A percentile compares a stretch with the other conserved stretches of the same genome.
Conservation (phyloP, 2,329 filamentous ascomycete species). For the Trichoderma harzianum region DNA sequence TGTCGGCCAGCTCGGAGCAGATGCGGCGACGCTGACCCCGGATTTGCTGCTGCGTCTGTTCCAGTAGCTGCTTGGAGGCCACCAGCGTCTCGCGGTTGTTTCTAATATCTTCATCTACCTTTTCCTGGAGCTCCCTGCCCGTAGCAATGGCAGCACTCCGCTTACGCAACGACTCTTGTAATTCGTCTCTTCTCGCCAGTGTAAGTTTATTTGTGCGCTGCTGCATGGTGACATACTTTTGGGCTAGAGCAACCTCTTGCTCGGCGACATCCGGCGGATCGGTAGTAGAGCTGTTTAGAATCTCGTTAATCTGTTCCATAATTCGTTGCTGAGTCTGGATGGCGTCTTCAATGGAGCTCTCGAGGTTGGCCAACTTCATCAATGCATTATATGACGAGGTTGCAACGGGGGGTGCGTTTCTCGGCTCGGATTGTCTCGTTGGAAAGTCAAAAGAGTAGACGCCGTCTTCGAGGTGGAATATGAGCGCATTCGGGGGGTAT, state of each 20-base stretch:
- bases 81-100: conserved; percentile 58
- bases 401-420: conserved; percentile 48
- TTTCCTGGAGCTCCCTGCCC: conserved; percentile 58
- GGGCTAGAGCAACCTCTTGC: conserved; percentile 47
- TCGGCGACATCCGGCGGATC: conserved; percentile 47
- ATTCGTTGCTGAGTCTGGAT: conserved; percentile 71
- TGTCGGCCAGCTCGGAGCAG: conserved; percentile 72
- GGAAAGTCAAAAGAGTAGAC: conserved; percentile 78
- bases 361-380: conserved; percentile 83
- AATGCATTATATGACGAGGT: conserved; percentile 84
- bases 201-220: conserved; percentile 62
- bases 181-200: conserved; percentile 61
- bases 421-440: conserved; percentile 46
- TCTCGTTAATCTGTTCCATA: conserved; percentile 70
- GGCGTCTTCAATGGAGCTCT: conserved; percentile 88
- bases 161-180: conserved; percentile 62
- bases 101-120: conserved; percentile 58
- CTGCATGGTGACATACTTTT: conserved; percentile 59
- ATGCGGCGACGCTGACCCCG: conserved; percentile 84
- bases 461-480: conserved; percentile 84
- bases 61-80: conserved; percentile 53
- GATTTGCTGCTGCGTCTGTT: conserved; percentile 61
- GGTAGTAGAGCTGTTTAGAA: conserved; percentile 43
- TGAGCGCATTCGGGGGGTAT: conserved; percentile 75
- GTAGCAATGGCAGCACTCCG: conserved; percentile 65